phyloP scores from a whole-genome alignment of 2,329 filamentous ascomycete species.

The Emergomyces africanus region DNA sequence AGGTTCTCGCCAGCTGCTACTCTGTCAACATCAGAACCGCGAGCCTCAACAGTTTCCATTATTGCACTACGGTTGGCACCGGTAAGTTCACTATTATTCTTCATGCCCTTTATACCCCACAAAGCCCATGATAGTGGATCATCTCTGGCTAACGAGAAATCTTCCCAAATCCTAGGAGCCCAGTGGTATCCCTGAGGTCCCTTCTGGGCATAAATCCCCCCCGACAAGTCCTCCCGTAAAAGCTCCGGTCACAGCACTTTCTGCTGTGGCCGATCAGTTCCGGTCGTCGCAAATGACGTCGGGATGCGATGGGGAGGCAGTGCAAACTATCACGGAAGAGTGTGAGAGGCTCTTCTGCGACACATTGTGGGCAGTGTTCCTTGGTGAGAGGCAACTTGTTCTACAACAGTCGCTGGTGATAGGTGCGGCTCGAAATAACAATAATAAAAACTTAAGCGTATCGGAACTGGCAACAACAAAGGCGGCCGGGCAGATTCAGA shows the following conservation, averaged over 20 bases:
- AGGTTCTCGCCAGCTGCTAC: slow-evolving; percentile 87
- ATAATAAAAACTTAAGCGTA: slow-evolving; percentile 17
- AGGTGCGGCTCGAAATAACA: slow-evolving; percentile 47
- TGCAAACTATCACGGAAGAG: slow-evolving; percentile 95
- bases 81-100: slow-evolving; percentile 38
- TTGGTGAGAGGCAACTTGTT: slow-evolving; percentile 78
- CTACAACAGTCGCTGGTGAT: slow-evolving; percentile 74
- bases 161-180: slow-evolving; percentile 43
- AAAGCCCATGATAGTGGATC: neutral
- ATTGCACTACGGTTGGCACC: slow-evolving; percentile 84
- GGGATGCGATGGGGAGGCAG: slow-evolving; percentile 67
- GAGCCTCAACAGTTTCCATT: slow-evolving; percentile 73
- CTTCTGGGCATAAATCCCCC: slow-evolving; percentile 73
- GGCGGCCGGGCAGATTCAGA: slow-evolving; percentile 18
- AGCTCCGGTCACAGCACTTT: slow-evolving; percentile 52
- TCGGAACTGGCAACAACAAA: slow-evolving; percentile 12
- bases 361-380: slow-evolving; percentile 85
- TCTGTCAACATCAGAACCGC: slow-evolving; percentile 57
- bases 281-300: slow-evolving; percentile 3
- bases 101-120: neutral
- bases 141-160: slow-evolving; percentile 2
- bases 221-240: slow-evolving; percentile 82
- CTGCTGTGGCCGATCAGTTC: neutral
- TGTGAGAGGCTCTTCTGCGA: slow-evolving; percentile 99
- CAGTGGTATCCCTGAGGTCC: slow-evolving; percentile 95